Base-by-base conservation (phyloP, 805 yeast genomes). In the Ogataea kodamae region DNA sequence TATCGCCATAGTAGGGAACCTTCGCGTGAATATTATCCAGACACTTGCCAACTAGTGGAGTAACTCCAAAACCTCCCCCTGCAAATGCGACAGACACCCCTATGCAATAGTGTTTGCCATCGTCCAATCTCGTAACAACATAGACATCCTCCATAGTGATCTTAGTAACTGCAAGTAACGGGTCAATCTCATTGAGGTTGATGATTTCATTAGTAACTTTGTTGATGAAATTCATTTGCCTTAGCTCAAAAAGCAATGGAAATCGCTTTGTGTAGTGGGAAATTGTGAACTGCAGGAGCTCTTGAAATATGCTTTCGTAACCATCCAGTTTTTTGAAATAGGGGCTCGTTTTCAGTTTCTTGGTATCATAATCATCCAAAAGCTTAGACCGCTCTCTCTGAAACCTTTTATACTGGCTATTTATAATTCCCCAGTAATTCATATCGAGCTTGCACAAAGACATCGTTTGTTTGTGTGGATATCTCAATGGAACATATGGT, bases 401-500 rank as follows among this genome's bases (percentile, higher is more conserved):
- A 44, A 68, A 71, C 41, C 55, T 66, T 46, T 63, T 49, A 39
- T 71, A 71, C 40, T 68, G 58, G 39, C 59, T 60, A 46, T 68
- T 70, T 61, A 71, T 62, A 32, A 70, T 72, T 39, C 68, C 59
- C 76, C 75, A 70, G 50, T 67, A 68, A 49, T 71, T 70, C 35
- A 71, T 62, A 41, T 70, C 75, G 27, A 70, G 49, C 32, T 64
- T 67, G 48, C 64, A 67, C 9, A 70, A 60, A 1, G 74, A 64
- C 76, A 71, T 71, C 5, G 76, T 71, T 46, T 71, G 76, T 41
- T 69, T 71, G 42, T 70, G 66, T 3, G 76, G 76, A 68, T 70
- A 70, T 40, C 76, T 56, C 42, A 71, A 69, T 2, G 75, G 76
- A 56, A 74, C 61, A 69, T 74, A 71, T 1, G 73, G 74, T 38